These are phyloP conservation scores for Cryptosporidium baileyi DNA, from an alignment of 169 alveolate genomes.

Conservation along the genomic window DNA sequence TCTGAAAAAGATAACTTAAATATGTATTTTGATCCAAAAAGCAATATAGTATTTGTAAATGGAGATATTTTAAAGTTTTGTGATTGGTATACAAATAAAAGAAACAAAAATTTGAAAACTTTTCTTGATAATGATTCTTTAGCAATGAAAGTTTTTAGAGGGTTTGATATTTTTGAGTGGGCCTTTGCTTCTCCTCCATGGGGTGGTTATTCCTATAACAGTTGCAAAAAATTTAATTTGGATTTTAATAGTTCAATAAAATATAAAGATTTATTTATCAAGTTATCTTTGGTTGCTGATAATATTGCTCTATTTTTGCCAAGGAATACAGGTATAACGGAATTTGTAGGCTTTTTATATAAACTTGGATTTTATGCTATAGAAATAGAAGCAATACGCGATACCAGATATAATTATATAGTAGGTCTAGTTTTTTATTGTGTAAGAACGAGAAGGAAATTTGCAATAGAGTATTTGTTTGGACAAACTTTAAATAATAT, in stretches of 20 bases:
- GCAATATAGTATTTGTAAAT: conserved; percentile 44
- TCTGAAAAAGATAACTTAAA: background rate
- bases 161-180: conserved; percentile 35
- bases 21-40: conserved; percentile 36
- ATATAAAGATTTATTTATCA: conserved; percentile 28
- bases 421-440: conserved; percentile 29
- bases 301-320: conserved; percentile 61
- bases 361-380: conserved; percentile 44
- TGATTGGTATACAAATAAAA: background rate
- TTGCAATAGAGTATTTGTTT: conserved; percentile 14
- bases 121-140: background rate
- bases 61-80: conserved; percentile 59
- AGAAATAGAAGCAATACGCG: conserved; percentile 45
- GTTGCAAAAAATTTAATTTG: conserved; percentile 1
- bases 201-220: conserved; percentile 59
- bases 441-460: conserved; percentile 5
- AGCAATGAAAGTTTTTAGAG: background rate
- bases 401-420: conserved; percentile 37
- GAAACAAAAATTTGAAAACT: background rate
- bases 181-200: conserved; percentile 69
- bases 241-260: background rate
- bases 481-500: conserved; percentile 15
- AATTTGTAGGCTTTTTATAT: conserved; percentile 10
- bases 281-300: conserved; percentile 16
- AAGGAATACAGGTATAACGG: conserved; percentile 32